Base-by-base conservation (phyloP, 2,329 filamentous ascomycete species). In the Pezizomycotina sp. region DNA sequence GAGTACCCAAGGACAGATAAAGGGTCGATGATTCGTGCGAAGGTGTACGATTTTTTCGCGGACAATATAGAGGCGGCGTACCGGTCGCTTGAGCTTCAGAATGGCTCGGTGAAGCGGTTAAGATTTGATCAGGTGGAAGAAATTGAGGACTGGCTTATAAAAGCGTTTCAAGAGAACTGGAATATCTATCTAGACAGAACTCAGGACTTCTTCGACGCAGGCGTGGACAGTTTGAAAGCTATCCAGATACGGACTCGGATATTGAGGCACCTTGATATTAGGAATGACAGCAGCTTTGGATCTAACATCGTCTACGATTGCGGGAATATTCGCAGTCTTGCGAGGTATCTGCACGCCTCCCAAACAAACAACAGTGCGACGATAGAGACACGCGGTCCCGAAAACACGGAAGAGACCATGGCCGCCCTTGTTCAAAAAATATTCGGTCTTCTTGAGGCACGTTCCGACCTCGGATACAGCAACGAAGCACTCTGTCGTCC, bases 1-100 rank as follows among this genome's bases (percentile, higher is more conserved):
- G 47, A 56, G 0, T 68, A 62, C 29, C 64, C 66, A 0, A 52
- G 55, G 2, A 69, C 66, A 0, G 67, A 69, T 35, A 70, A 71
- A 47, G 62, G 63, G 1, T 66, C 60, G 0, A 57, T 66, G 37
- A 69, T 69, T 19, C 59, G 66, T 3, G 57, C 59, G 4, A 59
- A 61, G 5, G 60, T 64, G 5, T 67, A 68, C 48, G 50, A 53
- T 9, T 48, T 53, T 2, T 68, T 65, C 38, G 54, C 50, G 0
- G 46, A 53, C 0, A 50, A 60, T 4, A 69, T 69, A 14, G 60
- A 63, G 4, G 50, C 56, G 12, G 22, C 42, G 1, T 38, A 57
- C n/a, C 54, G 55, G 20, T 9, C 32, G 1, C 36, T 31, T 10
- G 10, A 34, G 3, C 52, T 43, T 35, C 49, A 15, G 23, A 50